Base-by-base conservation (phyloP, 1,284 basidiomycete species). In the Blastosporella zonata region DNA sequence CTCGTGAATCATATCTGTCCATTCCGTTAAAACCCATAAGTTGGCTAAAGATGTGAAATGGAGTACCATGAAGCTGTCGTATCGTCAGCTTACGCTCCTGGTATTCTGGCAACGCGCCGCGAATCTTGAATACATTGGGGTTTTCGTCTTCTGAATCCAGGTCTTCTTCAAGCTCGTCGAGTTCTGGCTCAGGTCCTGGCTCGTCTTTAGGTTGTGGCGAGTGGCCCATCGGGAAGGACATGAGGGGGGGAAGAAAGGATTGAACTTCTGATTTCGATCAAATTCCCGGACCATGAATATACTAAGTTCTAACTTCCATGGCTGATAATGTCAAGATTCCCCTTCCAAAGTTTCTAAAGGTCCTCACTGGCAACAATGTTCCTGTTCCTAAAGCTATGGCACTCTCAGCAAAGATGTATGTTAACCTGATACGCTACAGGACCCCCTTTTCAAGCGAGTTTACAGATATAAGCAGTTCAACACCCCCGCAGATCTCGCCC, bases 381-480 rank as follows among this genome's bases (percentile, higher is more conserved):
- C 71, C 86, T 2, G 78, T 90, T 60, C 64, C 78, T 37, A 83
- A 84, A 51, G 90, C 91, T 0, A 94, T 96, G 79, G 66, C 70
- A 2, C 67, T 90, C 27, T 82, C 91, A 35, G 78, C 79, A 38
- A 91, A 90, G 74, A 78, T 92, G 90, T 93, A 47, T 57, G 81
- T 69, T 54, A 23, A 38, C 42, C 27, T 50, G 52, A 39, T 41
- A 52, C 29, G 34, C 47, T 38, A 13, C 20, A 36, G 39, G 42
- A 39, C 13, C 27, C 47, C 47, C 38, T 54, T 36, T 43, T 40
- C 45, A 49, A 34, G 46, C 45, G 44, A 38, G 43, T 35, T 23
- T 23, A 33, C 58, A 93, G 90, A 56, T 93, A 89, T 68, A 92
- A 88, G 59, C 74, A 79, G 20, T 77, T 78, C 61, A 84, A 84